These are phyloP conservation scores for Sclerotinia nivalis DNA, from an alignment of 2,329 filamentous ascomycete species.

Conservation along the genomic window DNA sequence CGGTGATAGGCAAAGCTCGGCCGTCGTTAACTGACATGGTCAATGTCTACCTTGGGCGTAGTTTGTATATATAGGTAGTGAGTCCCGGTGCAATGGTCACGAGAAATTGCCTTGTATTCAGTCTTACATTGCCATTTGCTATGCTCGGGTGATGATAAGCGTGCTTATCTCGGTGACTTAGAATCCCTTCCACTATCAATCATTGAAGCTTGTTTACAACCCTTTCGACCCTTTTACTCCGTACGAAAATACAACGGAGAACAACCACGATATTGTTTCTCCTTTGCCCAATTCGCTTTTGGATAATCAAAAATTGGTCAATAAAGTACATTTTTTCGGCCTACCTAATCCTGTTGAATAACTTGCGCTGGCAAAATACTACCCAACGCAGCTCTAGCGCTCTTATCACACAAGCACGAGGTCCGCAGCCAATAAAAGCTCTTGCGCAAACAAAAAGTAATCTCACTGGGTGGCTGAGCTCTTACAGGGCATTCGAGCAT, in stretches of 20 bases:
- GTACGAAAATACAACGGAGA: background rate
- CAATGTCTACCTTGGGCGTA: background rate
- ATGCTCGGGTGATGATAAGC: conserved; percentile 5
- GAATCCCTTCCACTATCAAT: conserved; percentile 2
- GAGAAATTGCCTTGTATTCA: conserved; percentile 6
- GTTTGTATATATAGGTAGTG: background rate
- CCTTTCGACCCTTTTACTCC: background rate
- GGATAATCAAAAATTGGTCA: background rate
- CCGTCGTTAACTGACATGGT: background rate
- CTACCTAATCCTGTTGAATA: background rate
- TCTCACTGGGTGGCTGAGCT: conserved; percentile 22
- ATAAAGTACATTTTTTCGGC: too few species aligned
- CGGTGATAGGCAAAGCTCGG: background rate
- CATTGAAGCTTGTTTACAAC: background rate
- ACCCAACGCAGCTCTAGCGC: conserved; percentile 1
- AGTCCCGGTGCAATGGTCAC: conserved; percentile 6
- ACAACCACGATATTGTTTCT: background rate
- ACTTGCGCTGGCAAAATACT: background rate
- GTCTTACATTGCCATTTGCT: conserved; percentile 4
- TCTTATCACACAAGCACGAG: conserved; percentile 18
- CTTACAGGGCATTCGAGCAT: conserved; percentile 16
- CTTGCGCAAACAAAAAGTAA: conserved; percentile 14
- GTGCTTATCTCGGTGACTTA: background rate
- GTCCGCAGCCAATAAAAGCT: conserved; percentile 15
- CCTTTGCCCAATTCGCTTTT: background rate